Percentiles rank a stretch among this genome's conserved stretches.
Evolutionary conservation across 495 filamentous ascomycete species (phyloP).

Genomic region (Pseudoneurospora amorphoporcata): DNA sequence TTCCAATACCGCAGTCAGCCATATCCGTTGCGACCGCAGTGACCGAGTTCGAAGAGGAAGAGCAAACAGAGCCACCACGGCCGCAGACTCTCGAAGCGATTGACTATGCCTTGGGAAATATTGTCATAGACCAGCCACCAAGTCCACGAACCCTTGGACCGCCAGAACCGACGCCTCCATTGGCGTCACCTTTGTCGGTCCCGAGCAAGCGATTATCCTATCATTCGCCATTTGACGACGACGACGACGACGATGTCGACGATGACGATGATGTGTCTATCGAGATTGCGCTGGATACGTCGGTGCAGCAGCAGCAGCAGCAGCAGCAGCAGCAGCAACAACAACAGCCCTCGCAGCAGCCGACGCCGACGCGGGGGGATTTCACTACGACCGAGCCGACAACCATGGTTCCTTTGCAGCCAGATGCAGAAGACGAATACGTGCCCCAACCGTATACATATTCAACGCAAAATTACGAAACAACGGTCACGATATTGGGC

Average conservation of each 20-base stretch:
- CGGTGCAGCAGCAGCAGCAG: background rate
- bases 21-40: conserved; percentile 47
- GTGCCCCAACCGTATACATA: conserved; percentile 27
- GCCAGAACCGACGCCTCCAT: background rate
- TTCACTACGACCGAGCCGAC: conserved; percentile 10
- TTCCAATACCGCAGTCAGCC: conserved; percentile 33
- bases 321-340: background rate
- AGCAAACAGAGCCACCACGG: conserved; percentile 47
- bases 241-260: conserved; percentile 19
- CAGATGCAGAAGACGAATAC: conserved; percentile 28
- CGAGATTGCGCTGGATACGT: conserved; percentile 31
- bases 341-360: conserved; percentile 13
- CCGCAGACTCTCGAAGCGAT: conserved; percentile 15
- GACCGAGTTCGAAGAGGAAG: conserved; percentile 63
- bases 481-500: conserved; percentile 36
- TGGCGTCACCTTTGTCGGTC: background rate
- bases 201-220: conserved; percentile 27
- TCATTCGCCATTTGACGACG: conserved; percentile 25
- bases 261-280: conserved; percentile 32
- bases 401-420: conserved; percentile 3
- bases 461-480: conserved; percentile 24
- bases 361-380: conserved; percentile 22
- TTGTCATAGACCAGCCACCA: background rate
- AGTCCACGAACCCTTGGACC: background rate
- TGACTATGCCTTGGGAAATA: conserved; percentile 13